Evolutionary conservation across 805 yeast species (phyloP).

Genomic region (Yamadazyma nakazawae): DNA sequence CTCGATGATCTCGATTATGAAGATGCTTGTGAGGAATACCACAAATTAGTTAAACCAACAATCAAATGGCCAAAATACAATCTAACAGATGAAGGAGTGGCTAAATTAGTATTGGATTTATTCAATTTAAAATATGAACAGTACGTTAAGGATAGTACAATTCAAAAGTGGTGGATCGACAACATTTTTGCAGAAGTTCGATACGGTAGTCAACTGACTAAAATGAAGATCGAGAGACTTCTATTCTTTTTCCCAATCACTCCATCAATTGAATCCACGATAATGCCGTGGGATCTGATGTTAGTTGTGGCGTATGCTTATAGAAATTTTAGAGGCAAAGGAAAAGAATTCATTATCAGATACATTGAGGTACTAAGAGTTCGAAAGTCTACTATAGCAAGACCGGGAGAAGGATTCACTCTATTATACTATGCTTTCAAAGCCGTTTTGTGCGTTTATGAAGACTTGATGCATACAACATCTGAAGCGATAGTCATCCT

Average conservation of each 20-base stretch:
- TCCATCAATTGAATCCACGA: neutral
- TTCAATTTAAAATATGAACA: slow-evolving; percentile 10
- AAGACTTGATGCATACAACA: slow-evolving; percentile 2
- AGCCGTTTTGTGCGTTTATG: neutral
- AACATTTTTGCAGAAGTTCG: neutral
- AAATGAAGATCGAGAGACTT: neutral
- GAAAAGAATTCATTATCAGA: slow-evolving; percentile 5
- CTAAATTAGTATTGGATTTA: neutral
- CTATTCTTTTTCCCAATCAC: neutral
- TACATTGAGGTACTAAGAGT: slow-evolving; percentile 4
- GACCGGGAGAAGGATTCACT: slow-evolving; percentile 7
- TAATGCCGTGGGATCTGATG: slow-evolving; percentile 8
- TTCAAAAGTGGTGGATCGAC: neutral
- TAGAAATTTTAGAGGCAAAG: neutral
- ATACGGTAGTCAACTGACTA: neutral
- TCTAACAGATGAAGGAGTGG: slow-evolving; percentile 1
- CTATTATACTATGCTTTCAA: neutral
- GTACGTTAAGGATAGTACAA: slow-evolving; percentile 5
- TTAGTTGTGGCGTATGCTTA: slow-evolving; percentile 1
- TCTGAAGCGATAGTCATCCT: slow-evolving; percentile 8
- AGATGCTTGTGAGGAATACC: slow-evolving; percentile 1
- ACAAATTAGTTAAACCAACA: neutral
- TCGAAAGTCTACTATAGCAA: neutral
- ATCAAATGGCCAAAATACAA: slow-evolving; percentile 1
- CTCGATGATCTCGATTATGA: slow-evolving; percentile 9